Evolutionary conservation across 139 green algal species (phyloP), one percentile per base, ranked within the genome.

Genomic region (Coelastrella sp.): DNA sequence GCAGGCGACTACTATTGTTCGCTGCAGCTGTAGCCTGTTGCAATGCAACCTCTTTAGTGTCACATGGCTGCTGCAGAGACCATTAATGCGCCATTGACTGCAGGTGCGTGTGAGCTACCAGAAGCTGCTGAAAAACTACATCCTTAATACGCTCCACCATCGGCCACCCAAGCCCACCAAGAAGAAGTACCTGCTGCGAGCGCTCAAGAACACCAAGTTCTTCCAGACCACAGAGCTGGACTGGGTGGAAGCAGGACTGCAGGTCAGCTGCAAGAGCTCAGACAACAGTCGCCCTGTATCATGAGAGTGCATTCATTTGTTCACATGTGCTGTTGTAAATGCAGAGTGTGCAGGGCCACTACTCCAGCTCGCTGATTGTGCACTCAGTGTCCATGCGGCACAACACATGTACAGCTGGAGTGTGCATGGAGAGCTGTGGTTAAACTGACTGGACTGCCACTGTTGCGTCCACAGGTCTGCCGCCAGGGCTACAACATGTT

Each of bases 401-500:
- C 35, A 49, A 49, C 35, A 49, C 35, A 49, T 49, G 35, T 49
- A 49, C 35, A 49, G 35, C 35, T 49, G 63, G 11, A 15, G 63
- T 70, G 63, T 70, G 63, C 35, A 49, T 49, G 35, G 35, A 49
- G 35, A 49, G 35, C 35, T 49, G 35, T 49, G 35, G 35, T 49
- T 49, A 49, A 49, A 49, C 35, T 70, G 63, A 70, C 63, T 20
- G 63, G 12, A 20, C 63, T 70, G 12, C 63, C 14, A 15, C 14
- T 70, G 63, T 15, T 15, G 11, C 63, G 70, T 78, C 6, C 93
- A 74, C 97, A 99, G 95, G 98, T 99, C 35, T 99, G 98, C 95
- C 92, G 96, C 63, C 98, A 99, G 95, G 98, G 98, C 66, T 99
- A 99, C 97, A 99, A 99, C 96, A 99, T 99, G 98, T 96, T 99